Base-by-base conservation (phyloP, 345 rosid species). In the Ceriops decandra region DNA sequence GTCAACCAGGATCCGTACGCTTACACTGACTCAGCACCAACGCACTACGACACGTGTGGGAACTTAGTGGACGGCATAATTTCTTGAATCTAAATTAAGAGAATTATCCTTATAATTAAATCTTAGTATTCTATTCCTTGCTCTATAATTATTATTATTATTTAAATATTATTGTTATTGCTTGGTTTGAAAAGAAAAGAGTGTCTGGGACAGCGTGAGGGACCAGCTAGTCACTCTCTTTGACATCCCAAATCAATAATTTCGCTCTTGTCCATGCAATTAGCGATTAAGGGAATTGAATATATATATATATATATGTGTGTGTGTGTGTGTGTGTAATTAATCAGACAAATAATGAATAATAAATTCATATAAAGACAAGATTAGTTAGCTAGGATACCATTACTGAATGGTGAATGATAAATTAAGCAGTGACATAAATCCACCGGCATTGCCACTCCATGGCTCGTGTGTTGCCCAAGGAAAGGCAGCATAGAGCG, bases 1-100 rank as follows among this genome's bases (percentile, higher is more conserved):
- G 10, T 57, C 22, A 4, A 60, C 32, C 16, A 19, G 21, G 72
- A 59, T 17, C 35, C 1, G 47, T 51, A 26, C 6, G 6, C 61
- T 22, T 1, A 0, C 21, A 72, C 68, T 67, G 84, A 72, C 33
- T 75, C 77, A 72, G 68, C 52, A 6, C 62, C 77, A 66, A 11
- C 49, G 15, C 17, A 13, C 3, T 2, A 2, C 5, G 4, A 13
- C 10, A 10, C 2, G 66, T 35, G 35, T 4, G 46, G 36, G 1
- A 68, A 62, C 49, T n/a, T n/a, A 5, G 68, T 68, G 72, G 69
- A n/a, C 24, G 20, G 15, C 27, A 32, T 31, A 32, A 46, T 68
- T 62, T 15, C 57, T 5, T 13, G 17, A 21, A 24, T 47, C 4
- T 1, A 33, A 33, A 7, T 33, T 33, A 7, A 19, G 8, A 20